These are phyloP conservation scores for Rhizoctonia solani DNA, from an alignment of 1,284 basidiomycete genomes.

Conservation along the genomic window DNA sequence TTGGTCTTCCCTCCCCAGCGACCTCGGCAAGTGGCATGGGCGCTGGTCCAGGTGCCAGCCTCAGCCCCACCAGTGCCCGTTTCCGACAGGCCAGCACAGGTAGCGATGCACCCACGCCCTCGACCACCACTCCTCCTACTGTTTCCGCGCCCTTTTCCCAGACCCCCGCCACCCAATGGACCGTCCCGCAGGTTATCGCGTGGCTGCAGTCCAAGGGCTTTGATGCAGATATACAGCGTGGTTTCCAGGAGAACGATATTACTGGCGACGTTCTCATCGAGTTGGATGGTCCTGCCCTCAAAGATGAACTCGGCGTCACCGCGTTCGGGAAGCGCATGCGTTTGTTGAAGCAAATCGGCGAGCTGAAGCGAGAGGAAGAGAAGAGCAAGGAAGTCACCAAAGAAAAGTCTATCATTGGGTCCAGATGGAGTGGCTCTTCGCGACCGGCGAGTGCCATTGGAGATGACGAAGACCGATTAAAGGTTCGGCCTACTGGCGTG, in stretches of 20 bases:
- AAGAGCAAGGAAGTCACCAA: slow-evolving; percentile 5
- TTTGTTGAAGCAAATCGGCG: slow-evolving; percentile 92
- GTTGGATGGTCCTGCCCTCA: slow-evolving; percentile 89
- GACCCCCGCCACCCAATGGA: slow-evolving; percentile 76
- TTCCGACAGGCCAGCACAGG: slow-evolving; percentile 44
- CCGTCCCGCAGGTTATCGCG: slow-evolving; percentile 84
- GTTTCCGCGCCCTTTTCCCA: neutral
- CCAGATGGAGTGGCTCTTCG: slow-evolving; percentile 27
- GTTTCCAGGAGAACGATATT: slow-evolving; percentile 89
- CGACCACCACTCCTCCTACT: slow-evolving; percentile 35
- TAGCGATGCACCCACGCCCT: slow-evolving; percentile 20
- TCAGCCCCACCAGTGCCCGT: slow-evolving; percentile 37
- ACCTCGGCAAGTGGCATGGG: slow-evolving; percentile 40
- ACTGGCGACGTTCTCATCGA: slow-evolving; percentile 95
- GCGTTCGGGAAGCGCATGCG: slow-evolving; percentile 95
- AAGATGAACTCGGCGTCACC: slow-evolving; percentile 91
- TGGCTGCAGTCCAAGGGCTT: slow-evolving; percentile 89
- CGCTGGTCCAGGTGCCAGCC: slow-evolving; percentile 38
- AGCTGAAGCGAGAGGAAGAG: slow-evolving; percentile 64
- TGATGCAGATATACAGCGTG: slow-evolving; percentile 63
- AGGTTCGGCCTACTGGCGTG: neutral
- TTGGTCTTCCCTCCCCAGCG: slow-evolving; percentile 36
- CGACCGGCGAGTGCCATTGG: slow-evolving; percentile 18
- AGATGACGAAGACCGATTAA: neutral
- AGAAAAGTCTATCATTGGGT: neutral